Conservation (phyloP, 2,329 filamentous ascomycete genomes). For the Clonostachys solani region DNA sequence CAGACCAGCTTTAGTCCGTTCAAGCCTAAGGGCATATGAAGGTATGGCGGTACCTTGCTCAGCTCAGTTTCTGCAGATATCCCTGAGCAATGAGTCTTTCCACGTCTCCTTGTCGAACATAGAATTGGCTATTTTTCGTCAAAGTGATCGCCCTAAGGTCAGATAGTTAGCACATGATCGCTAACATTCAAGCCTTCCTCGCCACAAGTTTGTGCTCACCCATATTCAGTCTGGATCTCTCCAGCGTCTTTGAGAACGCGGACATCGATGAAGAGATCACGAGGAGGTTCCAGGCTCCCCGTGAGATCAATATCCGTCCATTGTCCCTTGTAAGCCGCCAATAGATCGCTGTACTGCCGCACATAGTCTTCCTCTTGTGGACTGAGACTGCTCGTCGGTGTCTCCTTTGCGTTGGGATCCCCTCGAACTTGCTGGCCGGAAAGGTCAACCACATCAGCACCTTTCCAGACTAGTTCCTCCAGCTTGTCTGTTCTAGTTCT, state of each 20-base stretch:
- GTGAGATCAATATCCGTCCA: slow-evolving; percentile 98
- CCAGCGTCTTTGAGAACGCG: slow-evolving; percentile 93
- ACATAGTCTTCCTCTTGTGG: slow-evolving; percentile 97
- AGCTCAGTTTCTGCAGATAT: slow-evolving; percentile 87
- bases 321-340: slow-evolving; percentile 96
- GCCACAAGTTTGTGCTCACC: slow-evolving; percentile 50
- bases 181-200: neutral
- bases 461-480: slow-evolving; percentile 91
- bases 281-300: slow-evolving; percentile 88
- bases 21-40: too few relatives aligned
- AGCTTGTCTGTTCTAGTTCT: slow-evolving; percentile 85
- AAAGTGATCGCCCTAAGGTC: slow-evolving; percentile 77
- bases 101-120: slow-evolving; percentile 92
- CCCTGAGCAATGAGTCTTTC: slow-evolving; percentile 92
- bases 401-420: slow-evolving; percentile 6
- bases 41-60: slow-evolving; percentile 22
- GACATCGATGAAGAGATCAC: slow-evolving; percentile 95
- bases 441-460: slow-evolving; percentile 75
- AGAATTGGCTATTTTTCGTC: slow-evolving; percentile 98
- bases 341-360: slow-evolving; percentile 81
- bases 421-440: slow-evolving; percentile 48
- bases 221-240: slow-evolving; percentile 98
- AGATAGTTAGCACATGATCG: slow-evolving; percentile 5
- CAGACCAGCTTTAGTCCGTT: too few relatives aligned
- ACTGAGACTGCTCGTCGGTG: slow-evolving; percentile 71